A percentile compares a stretch with the other conserved stretches of the same genome.
These are phyloP conservation scores for Solanum hybrid DNA, from an alignment of 305 asterid species.

Conservation along the genomic window DNA sequence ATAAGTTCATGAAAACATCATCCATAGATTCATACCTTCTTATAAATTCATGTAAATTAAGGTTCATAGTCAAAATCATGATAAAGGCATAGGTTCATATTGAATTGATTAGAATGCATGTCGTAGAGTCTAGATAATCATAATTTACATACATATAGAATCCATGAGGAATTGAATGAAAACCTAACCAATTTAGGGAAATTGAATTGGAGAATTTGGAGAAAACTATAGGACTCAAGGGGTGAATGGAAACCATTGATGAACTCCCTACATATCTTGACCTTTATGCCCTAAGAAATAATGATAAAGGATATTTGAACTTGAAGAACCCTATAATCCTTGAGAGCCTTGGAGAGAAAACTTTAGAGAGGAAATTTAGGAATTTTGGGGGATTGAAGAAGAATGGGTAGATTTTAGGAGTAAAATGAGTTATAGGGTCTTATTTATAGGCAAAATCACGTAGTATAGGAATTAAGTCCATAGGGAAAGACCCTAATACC, in stretches of 20 bases:
- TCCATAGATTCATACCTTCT: not conserved
- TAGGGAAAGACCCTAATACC: not conserved
- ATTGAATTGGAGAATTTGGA: not conserved
- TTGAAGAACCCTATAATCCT: not conserved
- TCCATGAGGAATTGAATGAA: not conserved
- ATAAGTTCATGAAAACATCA: too few relatives aligned
- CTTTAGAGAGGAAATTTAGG: not conserved
- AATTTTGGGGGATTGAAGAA: not conserved
- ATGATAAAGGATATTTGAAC: not conserved
- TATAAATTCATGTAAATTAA: not conserved
- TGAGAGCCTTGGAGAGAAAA: not conserved
- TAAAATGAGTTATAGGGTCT: not conserved
- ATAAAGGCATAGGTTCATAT: not conserved
- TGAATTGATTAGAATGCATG: not conserved
- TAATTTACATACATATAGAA: not conserved
- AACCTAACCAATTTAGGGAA: not conserved
- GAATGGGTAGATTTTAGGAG: not conserved
- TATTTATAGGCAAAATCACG: not conserved
- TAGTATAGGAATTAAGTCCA: not conserved
- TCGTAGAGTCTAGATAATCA: not conserved
- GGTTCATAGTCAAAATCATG: not conserved
- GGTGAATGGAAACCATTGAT: not conserved
- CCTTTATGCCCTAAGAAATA: not conserved
- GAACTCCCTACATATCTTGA: not conserved
- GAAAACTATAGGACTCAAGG: not conserved